These are phyloP conservation scores for Mortierella sp. DNA, from an alignment of 371 early-diverging fungal genomes.

Conservation along the genomic window DNA sequence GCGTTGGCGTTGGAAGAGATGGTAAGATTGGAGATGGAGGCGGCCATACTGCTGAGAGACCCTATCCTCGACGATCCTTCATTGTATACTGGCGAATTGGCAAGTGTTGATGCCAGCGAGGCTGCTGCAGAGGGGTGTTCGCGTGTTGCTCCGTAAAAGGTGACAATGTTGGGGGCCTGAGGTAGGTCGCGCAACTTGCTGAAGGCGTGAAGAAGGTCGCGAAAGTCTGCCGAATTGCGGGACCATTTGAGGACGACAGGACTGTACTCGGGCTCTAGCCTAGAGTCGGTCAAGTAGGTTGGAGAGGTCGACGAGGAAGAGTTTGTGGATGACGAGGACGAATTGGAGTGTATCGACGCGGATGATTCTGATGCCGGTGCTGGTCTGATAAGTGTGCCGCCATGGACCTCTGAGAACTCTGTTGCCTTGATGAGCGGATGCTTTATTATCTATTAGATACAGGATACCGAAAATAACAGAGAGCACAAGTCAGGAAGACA, in stretches of 20 bases:
- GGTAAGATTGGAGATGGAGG: constrained; percentile 31
- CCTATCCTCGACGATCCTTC: constrained; percentile 26
- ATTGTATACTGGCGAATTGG: constrained; percentile 11
- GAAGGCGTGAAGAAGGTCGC: constrained; percentile 45
- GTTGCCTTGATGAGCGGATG: constrained; percentile 56
- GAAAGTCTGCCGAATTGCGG: constrained; percentile 48
- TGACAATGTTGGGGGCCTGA: constrained; percentile 39
- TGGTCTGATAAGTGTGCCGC: constrained; percentile 43
- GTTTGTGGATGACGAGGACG: constrained; percentile 33
- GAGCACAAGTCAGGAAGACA: no score
- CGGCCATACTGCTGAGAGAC: constrained; percentile 22
- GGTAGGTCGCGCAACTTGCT: constrained; percentile 41
- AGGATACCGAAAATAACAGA: background rate
- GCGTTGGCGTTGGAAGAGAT: constrained; percentile 12
- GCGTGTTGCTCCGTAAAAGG: constrained; percentile 52
- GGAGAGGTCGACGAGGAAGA: background rate
- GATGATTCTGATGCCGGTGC: constrained; percentile 22
- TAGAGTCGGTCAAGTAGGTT: constrained; percentile 1
- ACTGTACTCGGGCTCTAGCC: constrained; percentile 31
- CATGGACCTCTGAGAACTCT: constrained; percentile 54
- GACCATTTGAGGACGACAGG: constrained; percentile 52
- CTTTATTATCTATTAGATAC: constrained; percentile 40
- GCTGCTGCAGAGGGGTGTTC: constrained; percentile 39
- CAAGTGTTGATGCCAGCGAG: constrained; percentile 12
- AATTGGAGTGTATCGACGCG: constrained; percentile 37